phyloP scores from a whole-genome alignment of 495 filamentous ascomycete genomes.

The Penicillium pancosmium region DNA sequence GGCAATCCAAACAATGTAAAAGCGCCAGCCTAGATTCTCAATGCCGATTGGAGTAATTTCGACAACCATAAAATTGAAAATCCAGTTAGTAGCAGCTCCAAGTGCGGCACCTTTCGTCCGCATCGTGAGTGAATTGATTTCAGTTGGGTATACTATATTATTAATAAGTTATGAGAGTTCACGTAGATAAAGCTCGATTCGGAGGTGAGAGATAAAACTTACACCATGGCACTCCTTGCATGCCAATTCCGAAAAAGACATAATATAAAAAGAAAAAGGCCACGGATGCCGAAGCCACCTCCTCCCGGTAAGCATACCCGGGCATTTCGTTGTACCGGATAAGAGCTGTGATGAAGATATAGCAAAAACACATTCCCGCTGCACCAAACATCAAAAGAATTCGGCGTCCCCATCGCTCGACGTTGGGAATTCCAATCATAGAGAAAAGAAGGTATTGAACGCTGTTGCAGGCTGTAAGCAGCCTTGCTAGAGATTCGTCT shows the following conservation, averaged over 20 bases:
- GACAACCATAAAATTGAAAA: conserved; percentile 64
- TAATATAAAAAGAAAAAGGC: conserved; percentile 56
- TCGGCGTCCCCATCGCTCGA: conserved; percentile 44
- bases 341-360: conserved; percentile 49
- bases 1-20: conserved; percentile 32
- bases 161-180: conserved; percentile 37
- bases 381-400: conserved; percentile 44
- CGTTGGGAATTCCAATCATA: conserved; percentile 43
- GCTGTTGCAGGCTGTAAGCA: conserved; percentile 41
- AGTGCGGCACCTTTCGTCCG: conserved; percentile 57
- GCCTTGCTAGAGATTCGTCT: conserved; percentile 23
- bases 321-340: conserved; percentile 43
- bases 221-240: conserved; percentile 40
- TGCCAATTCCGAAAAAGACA: conserved; percentile 52
- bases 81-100: conserved; percentile 58
- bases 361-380: conserved; percentile 48
- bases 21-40: conserved; percentile 23
- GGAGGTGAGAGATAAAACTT: conserved; percentile 14
- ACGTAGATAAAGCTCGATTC: conserved; percentile 19
- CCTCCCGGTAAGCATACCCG: conserved; percentile 18
- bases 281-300: conserved; percentile 37
- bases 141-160: conserved; percentile 55
- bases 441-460: conserved; percentile 39
- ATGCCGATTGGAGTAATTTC: conserved; percentile 58
- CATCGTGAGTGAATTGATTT: conserved; percentile 62